A percentile compares a stretch with the other conserved stretches of the same genome.
These are phyloP conservation scores for Fallopia convolvulus DNA, from an alignment of 148 eudicot species.

Conservation along the genomic window DNA sequence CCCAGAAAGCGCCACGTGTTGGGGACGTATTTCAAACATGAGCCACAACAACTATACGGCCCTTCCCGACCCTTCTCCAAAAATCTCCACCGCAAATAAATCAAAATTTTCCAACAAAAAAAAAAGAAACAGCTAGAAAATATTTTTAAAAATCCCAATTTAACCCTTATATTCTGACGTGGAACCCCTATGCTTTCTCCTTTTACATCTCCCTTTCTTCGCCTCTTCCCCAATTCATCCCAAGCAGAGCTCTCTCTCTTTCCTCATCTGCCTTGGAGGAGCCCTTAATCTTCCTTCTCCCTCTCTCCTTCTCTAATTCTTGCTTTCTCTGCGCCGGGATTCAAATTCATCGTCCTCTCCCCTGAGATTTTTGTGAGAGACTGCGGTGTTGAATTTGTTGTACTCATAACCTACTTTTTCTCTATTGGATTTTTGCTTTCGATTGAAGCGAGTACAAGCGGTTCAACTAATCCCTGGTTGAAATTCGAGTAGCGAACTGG, in stretches of 20 bases:
- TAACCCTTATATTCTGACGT: not conserved
- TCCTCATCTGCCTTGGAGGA: not conserved
- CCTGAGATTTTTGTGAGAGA: not conserved
- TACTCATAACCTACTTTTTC: not conserved
- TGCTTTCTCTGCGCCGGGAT: not conserved
- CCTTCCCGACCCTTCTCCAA: constrained; percentile 1
- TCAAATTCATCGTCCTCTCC: not conserved
- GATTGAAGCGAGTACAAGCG: not conserved
- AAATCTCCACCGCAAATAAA: not conserved
- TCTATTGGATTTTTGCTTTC: not conserved
- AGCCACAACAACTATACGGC: constrained; percentile 1
- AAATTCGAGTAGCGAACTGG: not conserved
- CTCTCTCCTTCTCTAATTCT: not conserved
- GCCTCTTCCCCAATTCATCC: not conserved
- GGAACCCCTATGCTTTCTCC: not conserved
- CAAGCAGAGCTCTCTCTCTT: not conserved
- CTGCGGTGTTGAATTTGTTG: not conserved
- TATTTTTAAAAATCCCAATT: constrained; percentile 2
- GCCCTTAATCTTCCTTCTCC: not conserved
- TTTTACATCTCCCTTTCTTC: not conserved
- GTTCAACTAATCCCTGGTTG: not conserved
- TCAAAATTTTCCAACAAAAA: not conserved
- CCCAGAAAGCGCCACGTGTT: constrained; percentile 6
- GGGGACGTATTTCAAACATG: not conserved
- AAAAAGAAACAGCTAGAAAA: not conserved